phyloP scores from a whole-genome alignment of 2,329 filamentous ascomycete genomes.

The Fusarium fracticaudum region DNA sequence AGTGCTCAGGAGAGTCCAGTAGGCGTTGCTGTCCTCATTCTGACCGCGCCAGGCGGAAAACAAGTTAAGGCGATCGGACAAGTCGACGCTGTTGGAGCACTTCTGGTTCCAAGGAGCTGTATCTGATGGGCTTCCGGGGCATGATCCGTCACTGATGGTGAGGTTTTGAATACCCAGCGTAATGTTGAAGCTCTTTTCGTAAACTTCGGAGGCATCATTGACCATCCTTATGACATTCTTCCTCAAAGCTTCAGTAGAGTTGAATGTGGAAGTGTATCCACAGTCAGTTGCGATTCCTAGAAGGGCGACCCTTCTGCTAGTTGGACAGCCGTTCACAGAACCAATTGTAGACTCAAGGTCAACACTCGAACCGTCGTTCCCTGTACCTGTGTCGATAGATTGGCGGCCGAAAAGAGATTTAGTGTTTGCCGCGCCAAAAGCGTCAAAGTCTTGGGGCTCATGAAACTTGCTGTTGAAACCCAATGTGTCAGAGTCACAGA shows the following conservation, averaged over 20 bases:
- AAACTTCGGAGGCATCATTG: conserved; percentile 86
- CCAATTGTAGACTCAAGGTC: conserved; percentile 85
- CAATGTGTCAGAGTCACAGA: conserved; percentile 80
- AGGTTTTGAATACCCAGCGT: conserved; percentile 89
- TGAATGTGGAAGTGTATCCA: conserved; percentile 80
- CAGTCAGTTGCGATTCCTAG: conserved; percentile 95
- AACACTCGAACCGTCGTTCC: conserved; percentile 76
- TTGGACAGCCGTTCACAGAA: conserved; percentile 83
- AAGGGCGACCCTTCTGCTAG: conserved; percentile 88
- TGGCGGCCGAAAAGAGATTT: conserved; percentile 77
- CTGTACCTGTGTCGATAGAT: conserved; percentile 71
- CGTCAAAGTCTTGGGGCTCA: conserved; percentile 61
- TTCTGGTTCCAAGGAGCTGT: conserved; percentile 85
- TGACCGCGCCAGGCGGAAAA: conserved; percentile 91
- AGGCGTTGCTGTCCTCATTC: conserved; percentile 82
- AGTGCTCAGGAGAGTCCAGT: conserved; percentile 89
- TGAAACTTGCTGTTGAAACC: conserved; percentile 77
- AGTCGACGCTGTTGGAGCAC: conserved; percentile 71
- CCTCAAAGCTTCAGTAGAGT: conserved; percentile 67
- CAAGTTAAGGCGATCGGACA: conserved; percentile 82
- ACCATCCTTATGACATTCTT: conserved; percentile 84
- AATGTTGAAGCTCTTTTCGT: conserved; percentile 93
- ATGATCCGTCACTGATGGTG: conserved; percentile 78
- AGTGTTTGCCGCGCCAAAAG: conserved; percentile 70
- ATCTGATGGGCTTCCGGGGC: conserved; percentile 73